These are phyloP conservation scores for Colletotrichum lindemuthianum DNA, from an alignment of 2,329 filamentous ascomycete genomes.

Conservation along the genomic window DNA sequence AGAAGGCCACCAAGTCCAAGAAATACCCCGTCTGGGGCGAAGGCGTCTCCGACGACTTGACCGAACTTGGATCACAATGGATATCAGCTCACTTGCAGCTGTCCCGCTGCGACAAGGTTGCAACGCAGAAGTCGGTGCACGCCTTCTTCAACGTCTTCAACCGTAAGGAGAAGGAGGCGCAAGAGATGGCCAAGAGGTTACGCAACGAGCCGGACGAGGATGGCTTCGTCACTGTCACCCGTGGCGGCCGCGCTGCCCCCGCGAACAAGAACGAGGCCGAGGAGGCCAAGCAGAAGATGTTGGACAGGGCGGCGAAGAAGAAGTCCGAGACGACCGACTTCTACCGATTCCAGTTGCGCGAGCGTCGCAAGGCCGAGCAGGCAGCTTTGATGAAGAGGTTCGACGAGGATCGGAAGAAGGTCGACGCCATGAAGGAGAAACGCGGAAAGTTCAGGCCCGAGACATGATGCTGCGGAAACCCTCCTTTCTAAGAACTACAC, in stretches of 20 bases:
- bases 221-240: slow-evolving; percentile 91
- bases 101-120: slow-evolving; percentile 73
- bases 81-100: slow-evolving; percentile 75
- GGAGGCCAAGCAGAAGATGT: slow-evolving; percentile 66
- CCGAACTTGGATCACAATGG: slow-evolving; percentile 67
- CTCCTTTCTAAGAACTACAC: slow-evolving; percentile 12
- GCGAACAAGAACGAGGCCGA: slow-evolving; percentile 78
- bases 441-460: slow-evolving; percentile 70
- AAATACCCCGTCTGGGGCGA: slow-evolving; percentile 76
- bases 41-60: slow-evolving; percentile 65
- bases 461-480: slow-evolving; percentile 43
- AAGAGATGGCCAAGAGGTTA: slow-evolving; percentile 69
- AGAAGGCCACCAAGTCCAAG: slow-evolving; percentile 68
- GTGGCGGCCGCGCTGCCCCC: slow-evolving; percentile 79
- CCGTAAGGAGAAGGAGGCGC: slow-evolving; percentile 73
- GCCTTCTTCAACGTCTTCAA: slow-evolving; percentile 88
- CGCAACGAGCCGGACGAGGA: slow-evolving; percentile 90
- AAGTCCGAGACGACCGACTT: slow-evolving; percentile 76
- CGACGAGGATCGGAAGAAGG: slow-evolving; percentile 78
- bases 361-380: slow-evolving; percentile 81
- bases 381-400: slow-evolving; percentile 75
- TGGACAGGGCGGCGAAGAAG: slow-evolving; percentile 71
- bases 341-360: slow-evolving; percentile 84
- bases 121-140: slow-evolving; percentile 80
- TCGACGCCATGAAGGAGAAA: slow-evolving; percentile 76